These are phyloP conservation scores for Sporisorium graminicola DNA, from an alignment of 1,284 basidiomycete species.

Conservation along the genomic window DNA sequence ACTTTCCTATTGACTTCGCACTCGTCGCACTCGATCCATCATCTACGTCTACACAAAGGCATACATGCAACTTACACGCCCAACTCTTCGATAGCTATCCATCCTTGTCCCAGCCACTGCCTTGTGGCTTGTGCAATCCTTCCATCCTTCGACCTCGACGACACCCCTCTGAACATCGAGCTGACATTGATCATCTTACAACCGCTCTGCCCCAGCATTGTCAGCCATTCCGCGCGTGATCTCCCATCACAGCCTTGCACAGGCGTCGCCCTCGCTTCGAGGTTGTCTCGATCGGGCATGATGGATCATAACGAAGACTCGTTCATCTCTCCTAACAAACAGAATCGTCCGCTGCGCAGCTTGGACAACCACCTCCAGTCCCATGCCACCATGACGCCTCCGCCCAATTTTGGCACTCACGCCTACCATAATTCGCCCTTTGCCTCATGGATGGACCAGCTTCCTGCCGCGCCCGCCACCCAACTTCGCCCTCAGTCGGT, in stretches of 20 bases:
- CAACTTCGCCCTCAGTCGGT: constrained; percentile 22
- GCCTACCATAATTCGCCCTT: constrained; percentile 52
- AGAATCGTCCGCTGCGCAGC: constrained; percentile 14
- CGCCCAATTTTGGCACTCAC: constrained; percentile 48
- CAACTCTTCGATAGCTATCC: too few relatives aligned
- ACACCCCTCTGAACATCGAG: too few relatives aligned
- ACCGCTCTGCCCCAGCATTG: neutral
- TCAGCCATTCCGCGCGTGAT: neutral
- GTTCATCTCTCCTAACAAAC: constrained; percentile 32
- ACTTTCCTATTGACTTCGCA: too few relatives aligned
- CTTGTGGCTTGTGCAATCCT: neutral
- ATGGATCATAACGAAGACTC: constrained; percentile 34
- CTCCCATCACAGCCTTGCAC: neutral
- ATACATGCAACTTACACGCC: neutral
- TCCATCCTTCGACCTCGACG: neutral
- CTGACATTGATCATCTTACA: neutral
- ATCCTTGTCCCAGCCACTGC: neutral
- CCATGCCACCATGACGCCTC: constrained; percentile 56
- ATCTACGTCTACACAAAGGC: neutral
- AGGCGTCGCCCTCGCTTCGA: constrained; percentile 15
- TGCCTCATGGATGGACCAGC: constrained; percentile 27
- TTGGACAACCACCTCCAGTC: constrained; percentile 29
- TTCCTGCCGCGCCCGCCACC: constrained; percentile 34
- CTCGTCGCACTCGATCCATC: neutral
- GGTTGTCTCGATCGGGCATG: constrained; percentile 10